Base-by-base conservation (phyloP, 1,284 basidiomycete genomes). In the Rhizoctonia solani region DNA sequence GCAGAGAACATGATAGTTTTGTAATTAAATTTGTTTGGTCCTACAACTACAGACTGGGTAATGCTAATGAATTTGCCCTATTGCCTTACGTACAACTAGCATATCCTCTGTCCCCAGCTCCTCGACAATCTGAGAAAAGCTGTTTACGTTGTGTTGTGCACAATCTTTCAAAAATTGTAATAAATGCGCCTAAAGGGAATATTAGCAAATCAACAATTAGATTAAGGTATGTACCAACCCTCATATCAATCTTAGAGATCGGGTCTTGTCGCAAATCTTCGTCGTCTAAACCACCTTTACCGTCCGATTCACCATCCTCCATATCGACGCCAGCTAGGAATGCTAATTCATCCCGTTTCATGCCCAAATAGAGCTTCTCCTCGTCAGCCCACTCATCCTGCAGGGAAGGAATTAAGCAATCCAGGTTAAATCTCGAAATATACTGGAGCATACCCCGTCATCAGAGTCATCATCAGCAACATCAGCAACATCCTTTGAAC, bases 361-460 rank as follows among this genome's bases (percentile, higher is more conserved):
- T 74, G 2, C 82, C 85, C 75, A 82, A 81, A 66, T 81, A 75
- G 29, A 81, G 77, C 56, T 74, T 79, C 77, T 80, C 92, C 74
- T 94, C 92, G 72, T 94, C 93, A 9, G 85, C 83, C 93, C 94
- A 96, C 44, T 93, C 92, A 71, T 93, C 90, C 85, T 92, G 72
- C 50, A 69, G 49, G 25, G 23, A 52, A 39, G 54, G 61, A 4
- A 54, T 63, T 44, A 39, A 59, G 32, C 65, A 34, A n/a, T n/a
- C n/a, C 66, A 65, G 47, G 29, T 66, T 56, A 39, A 34, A 29
- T n/a, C 47, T 44, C 65, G 50, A 27, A 55, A 67, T 58, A 39
- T 19, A 47, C 68, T 27, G 37, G 52, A 1, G 16, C 39, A 6
- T 58, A 54, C 49, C 11, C 50, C 74, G 78, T 88, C 77, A 75